Conservation (phyloP, 2,329 filamentous ascomycete genomes). For the Pseudogymnoascus sp. region DNA sequence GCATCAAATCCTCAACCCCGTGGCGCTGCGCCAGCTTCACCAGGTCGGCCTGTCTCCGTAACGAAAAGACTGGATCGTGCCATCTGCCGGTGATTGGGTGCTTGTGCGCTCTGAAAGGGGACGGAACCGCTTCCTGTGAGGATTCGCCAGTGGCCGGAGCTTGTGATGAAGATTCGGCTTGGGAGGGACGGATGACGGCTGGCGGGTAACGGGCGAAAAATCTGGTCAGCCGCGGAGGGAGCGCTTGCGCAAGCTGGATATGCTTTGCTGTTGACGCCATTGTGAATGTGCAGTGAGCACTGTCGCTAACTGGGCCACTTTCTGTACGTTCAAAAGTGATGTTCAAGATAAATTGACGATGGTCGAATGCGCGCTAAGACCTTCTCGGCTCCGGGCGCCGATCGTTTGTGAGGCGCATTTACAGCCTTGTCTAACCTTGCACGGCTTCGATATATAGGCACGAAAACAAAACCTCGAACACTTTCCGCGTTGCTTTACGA, state of each 20-base stretch:
- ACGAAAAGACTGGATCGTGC: constrained; percentile 74
- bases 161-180: constrained; percentile 12
- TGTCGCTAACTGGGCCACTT: neutral
- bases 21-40: constrained; percentile 74
- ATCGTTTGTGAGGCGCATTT: constrained; percentile 5
- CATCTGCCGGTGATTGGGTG: constrained; percentile 73
- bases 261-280: constrained; percentile 21
- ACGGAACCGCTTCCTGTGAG: constrained; percentile 33
- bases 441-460: neutral
- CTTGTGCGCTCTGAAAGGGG: constrained; percentile 76
- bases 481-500: neutral
- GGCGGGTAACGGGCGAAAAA: constrained; percentile 92
- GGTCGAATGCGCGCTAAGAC: constrained; percentile 1
- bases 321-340: neutral
- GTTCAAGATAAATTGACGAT: constrained; percentile 9
- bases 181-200: constrained; percentile 42
- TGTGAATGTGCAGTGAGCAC: constrained; percentile 11
- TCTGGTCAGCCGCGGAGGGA: constrained; percentile 69
- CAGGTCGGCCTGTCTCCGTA: constrained; percentile 82
- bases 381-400: neutral
- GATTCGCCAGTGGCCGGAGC: neutral
- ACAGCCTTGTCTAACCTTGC: constrained; percentile 9
- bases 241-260: constrained; percentile 54
- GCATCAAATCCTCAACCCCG: constrained; percentile 74
- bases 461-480: neutral